Evolutionary conservation across 2,329 filamentous ascomycete genomes (phyloP), one percentile per base, ranked within the genome.

Genomic region (Clonostachys sp.): DNA sequence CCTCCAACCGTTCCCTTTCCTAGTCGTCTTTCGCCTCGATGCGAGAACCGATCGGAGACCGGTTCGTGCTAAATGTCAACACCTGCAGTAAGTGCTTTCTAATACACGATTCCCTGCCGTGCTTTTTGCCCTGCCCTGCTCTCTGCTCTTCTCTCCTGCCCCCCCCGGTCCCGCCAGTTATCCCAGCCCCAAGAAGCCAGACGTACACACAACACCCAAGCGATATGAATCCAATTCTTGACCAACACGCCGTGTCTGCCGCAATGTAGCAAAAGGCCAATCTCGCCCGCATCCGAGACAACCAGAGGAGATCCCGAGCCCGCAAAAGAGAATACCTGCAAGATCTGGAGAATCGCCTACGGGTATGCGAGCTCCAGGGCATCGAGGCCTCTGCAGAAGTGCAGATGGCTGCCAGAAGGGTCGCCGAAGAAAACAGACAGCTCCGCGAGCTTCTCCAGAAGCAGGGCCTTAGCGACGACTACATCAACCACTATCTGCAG

Each of bases 281-380:
- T 48, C 58, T 70, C 55, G 66, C 65, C 51, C 83, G 86, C 49
- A 84, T 90, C 54, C 79, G 87, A 53, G 84, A 91, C 57, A 91
- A 91, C 57, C 87, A 91, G 61, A 77, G 87, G 48, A 81, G 86
- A 51, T 89, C 84, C n/a, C 81, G 87, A 46, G 85, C 85, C 42
- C 78, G 86, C 35, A 77, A 83, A 53, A 88, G 86, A 68, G 85
- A 89, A 58, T 89, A 91, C 59, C 68, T 89, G 38, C 73, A 82
- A 51, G 83, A 87, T 47, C 75, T 90, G 30, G 86, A 91, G 64
- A 69, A 75, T 46, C 82, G 81, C 50, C 57, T 67, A 35, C 77
- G 81, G 42, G 66, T 69, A 45, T 88, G 78, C 59, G 84, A 90
- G 61, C 71, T 79, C 36, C 70, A 77, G 34, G 86, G 87, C 16